Evolutionary conservation across 257 asterid genomes (phyloP), one percentile per base, ranked within the genome.

Genomic region (Salvia rosmarinus): DNA sequence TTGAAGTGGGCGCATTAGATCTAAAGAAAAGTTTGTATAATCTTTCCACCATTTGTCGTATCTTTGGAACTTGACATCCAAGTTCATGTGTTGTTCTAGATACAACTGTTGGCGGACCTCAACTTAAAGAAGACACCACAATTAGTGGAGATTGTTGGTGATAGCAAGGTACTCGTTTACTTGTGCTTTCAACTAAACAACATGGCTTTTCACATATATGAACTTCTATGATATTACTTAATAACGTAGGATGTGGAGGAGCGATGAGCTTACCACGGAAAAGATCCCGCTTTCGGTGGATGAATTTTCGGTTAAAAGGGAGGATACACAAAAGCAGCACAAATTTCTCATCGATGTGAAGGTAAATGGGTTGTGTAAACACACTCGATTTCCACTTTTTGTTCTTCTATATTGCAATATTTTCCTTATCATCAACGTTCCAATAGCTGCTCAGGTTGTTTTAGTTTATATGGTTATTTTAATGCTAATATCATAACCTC

Each of bases 261-360:
- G 86, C 91, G 81, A 87, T 91, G 99, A 95, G 94, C 75, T 80
- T 95, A 73, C 87, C 98, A 39, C 99, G 98, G 32, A 95, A 67
- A 95, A 95, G 80, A 86, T 51, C n/a, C 58, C 20, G 58, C 58
- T 95, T n/a, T 95, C 46, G 96, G 76, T 95, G 99, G 99, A 91
- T 95, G 99, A 91, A 94, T 82, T 94, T 91, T 83, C 98, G n/a
- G 81, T 71, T 95, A 81, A 89, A 72, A 95, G 91, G 85, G 95
- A 62, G 94, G 84, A 66, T 95, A 89, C 83, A 50, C 62, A 14
- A 95, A 88, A 79, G n/a, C 89, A 32, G 92, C 78, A 80, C 99
- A 63, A 95, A 95, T 82, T 95, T 95, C 87, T 95, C 98, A 56
- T 85, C 98, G 99, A 95, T 77, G 87, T 95, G 47, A 95, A 95